phyloP scores from a whole-genome alignment of 2,329 filamentous ascomycete genomes.

The Metarhizium rileyi region DNA sequence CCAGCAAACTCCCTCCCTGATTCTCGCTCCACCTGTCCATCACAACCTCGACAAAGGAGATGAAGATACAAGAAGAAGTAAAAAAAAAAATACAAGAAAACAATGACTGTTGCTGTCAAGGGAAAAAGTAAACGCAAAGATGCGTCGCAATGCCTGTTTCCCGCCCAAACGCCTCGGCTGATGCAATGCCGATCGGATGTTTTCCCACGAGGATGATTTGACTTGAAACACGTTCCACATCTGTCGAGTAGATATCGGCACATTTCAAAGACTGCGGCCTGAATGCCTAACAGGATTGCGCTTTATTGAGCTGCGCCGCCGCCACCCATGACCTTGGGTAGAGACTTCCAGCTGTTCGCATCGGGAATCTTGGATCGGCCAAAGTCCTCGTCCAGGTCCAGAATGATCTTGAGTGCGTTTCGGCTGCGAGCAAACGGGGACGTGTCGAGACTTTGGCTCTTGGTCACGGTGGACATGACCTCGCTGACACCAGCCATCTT shows the following conservation, averaged over 20 bases:
- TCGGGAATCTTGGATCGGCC: constrained; percentile 58
- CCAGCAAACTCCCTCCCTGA: not conserved
- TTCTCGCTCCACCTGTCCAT: not conserved
- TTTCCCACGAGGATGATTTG: not conserved
- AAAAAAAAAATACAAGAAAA: not conserved
- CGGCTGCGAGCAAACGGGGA: constrained; percentile 55
- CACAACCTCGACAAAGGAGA: not conserved
- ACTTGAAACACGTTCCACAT: not conserved
- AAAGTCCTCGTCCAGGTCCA: constrained; percentile 91
- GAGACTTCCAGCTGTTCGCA: constrained; percentile 41
- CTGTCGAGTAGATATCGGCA: not conserved
- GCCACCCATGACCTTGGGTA: constrained; percentile 41
- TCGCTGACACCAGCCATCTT: constrained; percentile 51
- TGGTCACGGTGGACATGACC: constrained; percentile 39
- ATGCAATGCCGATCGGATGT: constrained; percentile 8
- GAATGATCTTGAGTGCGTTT: constrained; percentile 90
- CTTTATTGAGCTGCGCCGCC: constrained; percentile 19
- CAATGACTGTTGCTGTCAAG: not conserved
- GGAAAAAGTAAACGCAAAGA: not conserved
- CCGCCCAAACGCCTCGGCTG: constrained; percentile 11
- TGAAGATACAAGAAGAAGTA: not conserved
- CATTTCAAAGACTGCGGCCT: not conserved
- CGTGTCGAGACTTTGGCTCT: constrained; percentile 23
- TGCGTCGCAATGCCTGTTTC: constrained; percentile 3
- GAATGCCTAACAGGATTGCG: constrained; percentile 7